phyloP scores from a whole-genome alignment of 352 stramenopile species.

The Thalassiosira tumida region DNA sequence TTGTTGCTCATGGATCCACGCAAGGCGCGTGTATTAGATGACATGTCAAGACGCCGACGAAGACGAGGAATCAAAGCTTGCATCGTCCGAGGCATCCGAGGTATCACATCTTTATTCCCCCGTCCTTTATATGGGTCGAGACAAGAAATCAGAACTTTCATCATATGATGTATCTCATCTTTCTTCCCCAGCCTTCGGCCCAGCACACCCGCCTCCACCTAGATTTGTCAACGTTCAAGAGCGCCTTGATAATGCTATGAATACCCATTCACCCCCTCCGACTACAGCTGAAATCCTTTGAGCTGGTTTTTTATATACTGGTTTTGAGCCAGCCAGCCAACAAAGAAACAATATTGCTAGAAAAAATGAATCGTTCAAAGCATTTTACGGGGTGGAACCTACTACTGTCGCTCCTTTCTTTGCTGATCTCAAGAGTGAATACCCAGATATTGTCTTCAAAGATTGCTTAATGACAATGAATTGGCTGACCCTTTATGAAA shows the following conservation, averaged over 20 bases:
- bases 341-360: not conserved
- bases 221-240: too few relatives aligned
- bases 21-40: not conserved
- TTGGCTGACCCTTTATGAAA: constrained; percentile 32
- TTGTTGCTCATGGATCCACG: constrained; percentile 29
- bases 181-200: too few relatives aligned
- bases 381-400: constrained; percentile 34
- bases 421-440: constrained; percentile 3
- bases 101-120: too few relatives aligned
- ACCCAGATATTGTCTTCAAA: constrained; percentile 31
- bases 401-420: constrained; percentile 27
- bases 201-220: too few relatives aligned
- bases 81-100: too few relatives aligned
- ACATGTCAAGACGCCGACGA: too few relatives aligned
- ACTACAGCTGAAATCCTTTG: constrained; percentile 10
- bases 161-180: too few relatives aligned
- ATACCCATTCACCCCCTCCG: too few relatives aligned
- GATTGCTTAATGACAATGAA: constrained; percentile 42
- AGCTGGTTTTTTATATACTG: constrained; percentile 37
- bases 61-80: too few relatives aligned
- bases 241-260: too few relatives aligned
- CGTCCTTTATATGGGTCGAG: too few relatives aligned
- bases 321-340: constrained; percentile 39
- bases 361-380: constrained; percentile 44
- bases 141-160: too few relatives aligned